Percentiles rank a stretch among this genome's conserved stretches.
Conservation (phyloP, 805 yeast species). For the Zygosaccharomyces rouxii region DNA sequence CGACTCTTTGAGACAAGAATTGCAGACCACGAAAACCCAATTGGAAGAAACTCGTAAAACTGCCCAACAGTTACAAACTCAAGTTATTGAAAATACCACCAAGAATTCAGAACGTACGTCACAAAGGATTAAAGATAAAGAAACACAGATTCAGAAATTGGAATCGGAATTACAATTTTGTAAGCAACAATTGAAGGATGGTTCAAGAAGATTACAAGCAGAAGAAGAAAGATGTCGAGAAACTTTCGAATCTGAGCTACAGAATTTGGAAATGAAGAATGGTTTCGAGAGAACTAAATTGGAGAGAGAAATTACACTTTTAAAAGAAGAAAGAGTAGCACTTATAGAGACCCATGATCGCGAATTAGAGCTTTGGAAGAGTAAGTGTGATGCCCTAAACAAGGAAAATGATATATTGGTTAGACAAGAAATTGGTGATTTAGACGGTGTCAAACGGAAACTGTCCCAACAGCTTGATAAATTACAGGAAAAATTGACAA, state of each 20-base stretch:
- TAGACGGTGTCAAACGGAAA: conserved; percentile 11
- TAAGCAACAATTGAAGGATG: conserved; percentile 7
- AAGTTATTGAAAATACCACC: conserved; percentile 20
- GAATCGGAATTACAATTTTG: background rate
- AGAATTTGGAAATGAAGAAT: conserved; percentile 13
- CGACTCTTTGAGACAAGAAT: conserved; percentile 5
- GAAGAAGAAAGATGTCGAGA: conserved; percentile 7
- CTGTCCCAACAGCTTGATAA: conserved; percentile 15
- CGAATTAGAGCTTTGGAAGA: conserved; percentile 17
- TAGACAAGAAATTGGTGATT: conserved; percentile 15
- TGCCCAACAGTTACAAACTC: conserved; percentile 16
- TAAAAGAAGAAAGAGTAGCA: conserved; percentile 17
- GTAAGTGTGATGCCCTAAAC: conserved; percentile 16
- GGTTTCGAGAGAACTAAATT: conserved; percentile 13
- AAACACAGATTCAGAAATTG: conserved; percentile 16
- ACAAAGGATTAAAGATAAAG: conserved; percentile 18
- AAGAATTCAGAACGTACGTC: conserved; percentile 19
- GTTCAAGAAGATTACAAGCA: conserved; percentile 3
- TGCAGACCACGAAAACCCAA: conserved; percentile 5
- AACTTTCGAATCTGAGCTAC: conserved; percentile 10
- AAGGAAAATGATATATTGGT: conserved; percentile 17
- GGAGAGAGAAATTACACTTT: conserved; percentile 16
- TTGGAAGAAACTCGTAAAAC: conserved; percentile 8
- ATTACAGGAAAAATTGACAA: conserved; percentile 13
- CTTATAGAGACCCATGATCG: conserved; percentile 17